Conservation (phyloP, 2,329 filamentous ascomycete genomes). For the Fusarium equiseti region DNA sequence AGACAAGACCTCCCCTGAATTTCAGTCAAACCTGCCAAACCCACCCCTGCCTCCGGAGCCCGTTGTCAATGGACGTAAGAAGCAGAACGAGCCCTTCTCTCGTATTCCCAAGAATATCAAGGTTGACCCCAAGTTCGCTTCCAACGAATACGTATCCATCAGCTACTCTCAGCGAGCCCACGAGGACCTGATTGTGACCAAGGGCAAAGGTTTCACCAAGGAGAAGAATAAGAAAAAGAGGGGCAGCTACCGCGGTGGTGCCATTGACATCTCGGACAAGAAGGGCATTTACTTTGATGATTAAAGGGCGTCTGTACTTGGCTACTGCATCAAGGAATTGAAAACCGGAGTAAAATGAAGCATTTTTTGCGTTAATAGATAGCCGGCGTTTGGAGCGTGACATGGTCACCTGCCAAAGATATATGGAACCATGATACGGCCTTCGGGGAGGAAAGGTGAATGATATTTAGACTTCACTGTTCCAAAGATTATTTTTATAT, state of each 20-base stretch:
- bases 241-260: constrained; percentile 89
- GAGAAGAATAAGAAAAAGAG: constrained; percentile 99
- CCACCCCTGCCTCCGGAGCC: constrained; percentile 68
- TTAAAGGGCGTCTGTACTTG: constrained; percentile 56
- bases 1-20: constrained; percentile 61
- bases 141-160: constrained; percentile 85
- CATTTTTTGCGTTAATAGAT: constrained; percentile 34
- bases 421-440: constrained; percentile 30
- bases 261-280: constrained; percentile 83
- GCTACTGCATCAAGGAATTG: not conserved
- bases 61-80: constrained; percentile 55
- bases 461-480: constrained; percentile 5
- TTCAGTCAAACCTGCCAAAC: constrained; percentile 51
- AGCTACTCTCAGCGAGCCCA: constrained; percentile 91
- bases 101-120: constrained; percentile 77
- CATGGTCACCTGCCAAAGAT: constrained; percentile 30
- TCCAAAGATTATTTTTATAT: constrained; percentile 1
- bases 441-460: constrained; percentile 5
- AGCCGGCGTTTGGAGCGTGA: constrained; percentile 47
- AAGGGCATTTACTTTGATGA: constrained; percentile 97
- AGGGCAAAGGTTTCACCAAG: constrained; percentile 98
- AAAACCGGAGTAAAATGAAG: constrained; percentile 13
- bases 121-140: constrained; percentile 77
- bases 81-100: constrained; percentile 78
- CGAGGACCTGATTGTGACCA: constrained; percentile 88